These are phyloP conservation scores for Onygenales sp. DNA, from an alignment of 2,329 filamentous ascomycete genomes.

Conservation along the genomic window DNA sequence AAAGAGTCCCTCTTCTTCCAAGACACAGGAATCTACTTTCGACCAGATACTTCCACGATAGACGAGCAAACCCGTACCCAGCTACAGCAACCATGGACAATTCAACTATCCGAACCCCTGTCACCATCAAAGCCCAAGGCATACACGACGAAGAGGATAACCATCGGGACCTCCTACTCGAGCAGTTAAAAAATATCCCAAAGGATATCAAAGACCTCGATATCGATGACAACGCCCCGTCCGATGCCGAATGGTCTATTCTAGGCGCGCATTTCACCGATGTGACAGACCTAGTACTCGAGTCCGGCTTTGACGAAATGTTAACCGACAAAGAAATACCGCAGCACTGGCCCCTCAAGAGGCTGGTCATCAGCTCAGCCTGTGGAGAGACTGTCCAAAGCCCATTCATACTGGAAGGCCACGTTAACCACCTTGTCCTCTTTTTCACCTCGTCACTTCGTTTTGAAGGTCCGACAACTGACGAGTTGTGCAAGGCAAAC, in stretches of 20 bases:
- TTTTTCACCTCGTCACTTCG: constrained; percentile 13
- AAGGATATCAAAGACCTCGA: constrained; percentile 8
- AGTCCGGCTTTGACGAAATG: constrained; percentile 15
- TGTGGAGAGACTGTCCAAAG: constrained; percentile 11
- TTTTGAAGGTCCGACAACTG: constrained; percentile 16
- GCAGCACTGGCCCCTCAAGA: constrained; percentile 17
- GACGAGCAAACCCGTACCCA: neutral
- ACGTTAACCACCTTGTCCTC: constrained; percentile 14
- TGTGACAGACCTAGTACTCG: constrained; percentile 13
- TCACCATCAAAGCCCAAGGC: neutral
- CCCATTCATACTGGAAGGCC: constrained; percentile 14
- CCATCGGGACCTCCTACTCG: neutral
- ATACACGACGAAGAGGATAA: neutral
- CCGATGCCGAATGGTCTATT: constrained; percentile 16
- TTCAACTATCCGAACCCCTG: neutral
- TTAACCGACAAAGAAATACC: constrained; percentile 17
- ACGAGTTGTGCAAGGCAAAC: constrained; percentile 8
- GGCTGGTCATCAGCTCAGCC: constrained; percentile 9
- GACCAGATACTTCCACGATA: neutral
- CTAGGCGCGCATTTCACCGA: constrained; percentile 16
- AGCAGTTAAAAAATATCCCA: constrained; percentile 13
- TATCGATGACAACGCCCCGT: constrained; percentile 15
- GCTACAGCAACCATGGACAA: neutral
- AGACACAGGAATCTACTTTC: neutral
- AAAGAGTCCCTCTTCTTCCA: no score